Percentiles rank a stretch among this genome's conserved stretches.
Evolutionary conservation across 2,329 filamentous ascomycete genomes (phyloP).

Genomic region (Scedosporium boydii): DNA sequence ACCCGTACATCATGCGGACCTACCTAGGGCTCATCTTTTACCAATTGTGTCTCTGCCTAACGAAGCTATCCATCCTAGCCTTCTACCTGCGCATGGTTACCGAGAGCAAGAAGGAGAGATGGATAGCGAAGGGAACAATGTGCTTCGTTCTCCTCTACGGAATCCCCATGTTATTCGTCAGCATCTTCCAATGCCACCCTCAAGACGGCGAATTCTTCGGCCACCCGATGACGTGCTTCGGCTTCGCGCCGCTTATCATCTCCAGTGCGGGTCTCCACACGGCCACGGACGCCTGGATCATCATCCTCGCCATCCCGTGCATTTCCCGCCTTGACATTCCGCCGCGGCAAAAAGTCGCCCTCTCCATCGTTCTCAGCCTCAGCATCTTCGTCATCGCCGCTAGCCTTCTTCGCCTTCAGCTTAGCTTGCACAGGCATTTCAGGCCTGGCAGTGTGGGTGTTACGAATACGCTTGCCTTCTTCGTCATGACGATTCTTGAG

Average conservation of each 20-base stretch:
- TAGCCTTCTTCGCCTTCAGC: constrained; percentile 11
- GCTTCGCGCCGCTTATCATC: constrained; percentile 31
- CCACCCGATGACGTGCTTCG: constrained; percentile 24
- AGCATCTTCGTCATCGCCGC: constrained; percentile 24
- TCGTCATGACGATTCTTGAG: constrained; percentile 26
- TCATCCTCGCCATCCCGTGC: constrained; percentile 31
- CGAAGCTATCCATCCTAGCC: constrained; percentile 27
- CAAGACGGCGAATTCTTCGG: constrained; percentile 26
- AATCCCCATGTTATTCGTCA: constrained; percentile 24
- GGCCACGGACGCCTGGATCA: constrained; percentile 33
- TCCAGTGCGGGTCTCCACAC: constrained; percentile 34
- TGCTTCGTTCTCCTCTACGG: constrained; percentile 23
- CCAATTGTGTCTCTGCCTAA: constrained; percentile 26
- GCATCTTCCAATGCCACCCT: constrained; percentile 33
- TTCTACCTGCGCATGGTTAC: constrained; percentile 29
- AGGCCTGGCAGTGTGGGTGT: constrained; percentile 11
- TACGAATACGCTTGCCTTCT: constrained; percentile 20
- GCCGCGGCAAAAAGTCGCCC: constrained; percentile 31
- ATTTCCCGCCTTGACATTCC: constrained; percentile 27
- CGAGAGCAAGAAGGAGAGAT: constrained; percentile 21
- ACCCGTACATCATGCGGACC: constrained; percentile 19
- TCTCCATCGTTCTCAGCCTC: constrained; percentile 33
- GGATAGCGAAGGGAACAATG: constrained; percentile 22
- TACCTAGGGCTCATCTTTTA: constrained; percentile 27
- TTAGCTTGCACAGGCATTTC: constrained; percentile 18